Evolutionary conservation across 2,329 filamentous ascomycete genomes (phyloP).

Genomic region (Alternaria novae-zelandiae): DNA sequence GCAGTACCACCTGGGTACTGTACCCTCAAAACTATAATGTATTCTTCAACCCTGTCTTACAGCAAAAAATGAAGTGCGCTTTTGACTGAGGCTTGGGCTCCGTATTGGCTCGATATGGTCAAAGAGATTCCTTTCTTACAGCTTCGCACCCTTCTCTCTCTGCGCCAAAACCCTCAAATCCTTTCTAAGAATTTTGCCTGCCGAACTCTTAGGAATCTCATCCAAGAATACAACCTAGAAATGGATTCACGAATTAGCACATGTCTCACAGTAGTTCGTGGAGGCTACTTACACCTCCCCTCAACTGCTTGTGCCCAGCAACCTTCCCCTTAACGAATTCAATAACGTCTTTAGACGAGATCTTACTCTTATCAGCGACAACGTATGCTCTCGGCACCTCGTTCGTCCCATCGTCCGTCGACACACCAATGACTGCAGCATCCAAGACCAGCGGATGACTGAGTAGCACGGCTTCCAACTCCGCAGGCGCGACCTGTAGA

Average conservation of each 20-base stretch:
- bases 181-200: slow-evolving; percentile 48
- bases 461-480: slow-evolving; percentile 55
- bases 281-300: slow-evolving; percentile 38
- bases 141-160: slow-evolving; percentile 27
- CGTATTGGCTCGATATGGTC: no score
- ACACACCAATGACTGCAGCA: slow-evolving; percentile 55
- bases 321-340: slow-evolving; percentile 42
- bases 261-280: no score
- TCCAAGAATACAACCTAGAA: slow-evolving; percentile 33
- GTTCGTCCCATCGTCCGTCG: slow-evolving; percentile 43
- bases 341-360: slow-evolving; percentile 35
- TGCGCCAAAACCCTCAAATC: slow-evolving; percentile 44
- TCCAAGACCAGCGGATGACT: slow-evolving; percentile 51
- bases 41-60: not conserved
- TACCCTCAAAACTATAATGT: not conserved
- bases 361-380: slow-evolving; percentile 45
- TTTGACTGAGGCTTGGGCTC: no score
- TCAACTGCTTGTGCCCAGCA: slow-evolving; percentile 44
- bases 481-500: slow-evolving; percentile 57
- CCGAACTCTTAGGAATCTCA: slow-evolving; percentile 45
- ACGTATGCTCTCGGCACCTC: slow-evolving; percentile 54
- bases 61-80: not conserved
- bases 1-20: not conserved
- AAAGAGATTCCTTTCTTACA: not conserved
- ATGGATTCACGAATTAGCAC: no score